Conservation (phyloP, 2,329 filamentous ascomycete species). For the Penicillium sp. region DNA sequence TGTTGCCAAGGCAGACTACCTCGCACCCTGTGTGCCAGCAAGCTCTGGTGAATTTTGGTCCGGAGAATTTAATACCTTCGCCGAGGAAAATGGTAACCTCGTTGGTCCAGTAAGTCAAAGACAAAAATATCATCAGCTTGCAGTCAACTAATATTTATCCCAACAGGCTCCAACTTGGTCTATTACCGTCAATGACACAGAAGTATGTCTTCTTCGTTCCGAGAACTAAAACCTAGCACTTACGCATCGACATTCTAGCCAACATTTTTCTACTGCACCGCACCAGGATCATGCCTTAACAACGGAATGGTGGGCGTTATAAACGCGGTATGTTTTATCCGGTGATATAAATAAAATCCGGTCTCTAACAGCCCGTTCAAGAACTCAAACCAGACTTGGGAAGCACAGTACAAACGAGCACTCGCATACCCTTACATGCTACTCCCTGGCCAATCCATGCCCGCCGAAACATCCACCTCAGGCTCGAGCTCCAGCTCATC, state of each 20-base stretch:
- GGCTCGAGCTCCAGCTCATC: slow-evolving; percentile 7
- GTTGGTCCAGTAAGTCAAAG: slow-evolving; percentile 32
- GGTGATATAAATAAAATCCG: not conserved
- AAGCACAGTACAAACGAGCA: slow-evolving; percentile 51
- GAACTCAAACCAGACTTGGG: slow-evolving; percentile 53
- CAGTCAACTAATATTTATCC: not conserved
- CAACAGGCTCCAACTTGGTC: slow-evolving; percentile 39
- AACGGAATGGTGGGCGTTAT: slow-evolving; percentile 75
- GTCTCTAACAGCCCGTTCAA: not conserved
- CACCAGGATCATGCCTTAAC: slow-evolving; percentile 63
- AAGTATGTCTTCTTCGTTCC: slow-evolving; percentile 28
- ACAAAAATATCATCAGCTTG: slow-evolving; percentile 8
- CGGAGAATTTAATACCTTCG: slow-evolving; percentile 45
- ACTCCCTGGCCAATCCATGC: slow-evolving; percentile 58
- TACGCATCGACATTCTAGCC: slow-evolving; percentile 37
- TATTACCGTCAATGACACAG: slow-evolving; percentile 58
- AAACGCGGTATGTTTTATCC: slow-evolving; percentile 59
- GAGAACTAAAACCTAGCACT: not conserved
- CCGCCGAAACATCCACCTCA: slow-evolving; percentile 44
- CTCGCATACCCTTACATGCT: slow-evolving; percentile 54
- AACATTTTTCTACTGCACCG: slow-evolving; percentile 70
- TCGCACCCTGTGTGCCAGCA: slow-evolving; percentile 63
- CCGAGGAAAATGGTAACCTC: slow-evolving; percentile 48
- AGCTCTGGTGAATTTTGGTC: slow-evolving; percentile 30
- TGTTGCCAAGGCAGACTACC: slow-evolving; percentile 61